phyloP scores from a whole-genome alignment of 1,284 basidiomycete genomes.

The Earliella scabrosa region DNA sequence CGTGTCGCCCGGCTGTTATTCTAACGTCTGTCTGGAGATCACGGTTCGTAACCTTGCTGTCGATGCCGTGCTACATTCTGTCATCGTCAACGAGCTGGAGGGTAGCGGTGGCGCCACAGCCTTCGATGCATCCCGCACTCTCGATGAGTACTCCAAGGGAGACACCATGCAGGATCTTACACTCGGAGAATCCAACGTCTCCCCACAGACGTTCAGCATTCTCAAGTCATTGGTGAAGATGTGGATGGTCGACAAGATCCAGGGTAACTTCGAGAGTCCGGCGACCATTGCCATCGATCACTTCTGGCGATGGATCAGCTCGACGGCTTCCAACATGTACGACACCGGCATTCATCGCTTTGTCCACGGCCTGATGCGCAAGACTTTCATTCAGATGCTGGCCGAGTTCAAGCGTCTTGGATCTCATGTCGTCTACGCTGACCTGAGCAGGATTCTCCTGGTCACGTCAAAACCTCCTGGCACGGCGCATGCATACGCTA shows the following conservation, averaged over 20 bases:
- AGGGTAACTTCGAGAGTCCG: slow-evolving; percentile 63
- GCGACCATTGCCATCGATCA: slow-evolving; percentile 80
- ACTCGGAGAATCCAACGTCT: slow-evolving; percentile 92
- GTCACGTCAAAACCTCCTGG: slow-evolving; percentile 96
- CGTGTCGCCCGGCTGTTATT: slow-evolving; percentile 84
- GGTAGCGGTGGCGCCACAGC: slow-evolving; percentile 91
- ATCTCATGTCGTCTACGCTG: slow-evolving; percentile 93
- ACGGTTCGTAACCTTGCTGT: slow-evolving; percentile 92
- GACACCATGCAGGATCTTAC: slow-evolving; percentile 79
- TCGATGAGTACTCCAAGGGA: slow-evolving; percentile 89
- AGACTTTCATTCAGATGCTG: slow-evolving; percentile 95
- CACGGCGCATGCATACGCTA: slow-evolving; percentile 94
- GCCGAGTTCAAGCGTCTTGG: slow-evolving; percentile 97
- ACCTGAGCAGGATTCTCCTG: slow-evolving; percentile 89
- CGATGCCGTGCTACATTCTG: slow-evolving; percentile 89
- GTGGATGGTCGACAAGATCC: slow-evolving; percentile 92
- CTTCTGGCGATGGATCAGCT: slow-evolving; percentile 98
- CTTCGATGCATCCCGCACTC: slow-evolving; percentile 91
- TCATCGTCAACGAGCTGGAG: slow-evolving; percentile 96
- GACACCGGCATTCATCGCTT: slow-evolving; percentile 95
- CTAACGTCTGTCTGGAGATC: slow-evolving; percentile 93
- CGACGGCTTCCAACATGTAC: slow-evolving; percentile 84
- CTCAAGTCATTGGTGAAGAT: slow-evolving; percentile 89
- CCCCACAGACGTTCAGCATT: slow-evolving; percentile 86
- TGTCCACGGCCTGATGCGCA: slow-evolving; percentile 95